phyloP scores from a whole-genome alignment of 768 basidiomycete genomes.

The Mycena maculata region DNA sequence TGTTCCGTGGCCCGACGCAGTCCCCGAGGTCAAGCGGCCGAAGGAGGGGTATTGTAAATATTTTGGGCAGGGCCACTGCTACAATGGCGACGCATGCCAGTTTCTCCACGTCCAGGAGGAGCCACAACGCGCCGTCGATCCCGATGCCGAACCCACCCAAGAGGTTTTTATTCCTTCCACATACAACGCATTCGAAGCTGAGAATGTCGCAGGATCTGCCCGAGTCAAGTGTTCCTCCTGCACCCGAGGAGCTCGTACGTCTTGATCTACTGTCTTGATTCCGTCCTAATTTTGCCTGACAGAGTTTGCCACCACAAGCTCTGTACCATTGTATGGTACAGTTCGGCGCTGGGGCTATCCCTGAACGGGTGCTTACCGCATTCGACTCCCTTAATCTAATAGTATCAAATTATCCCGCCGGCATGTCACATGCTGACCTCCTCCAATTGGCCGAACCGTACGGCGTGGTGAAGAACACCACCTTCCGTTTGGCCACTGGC shows the following conservation, averaged over 20 bases:
- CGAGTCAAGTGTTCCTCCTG: not conserved
- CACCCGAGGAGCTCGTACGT: constrained; percentile 10
- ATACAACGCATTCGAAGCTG: not conserved
- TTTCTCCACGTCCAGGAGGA: constrained; percentile 12
- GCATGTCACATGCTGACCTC: constrained; percentile 20
- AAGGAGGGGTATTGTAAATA: constrained; percentile 10
- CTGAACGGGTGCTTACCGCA: constrained; percentile 15
- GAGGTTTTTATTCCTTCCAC: constrained; percentile 2
- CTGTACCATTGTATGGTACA: constrained; percentile 19
- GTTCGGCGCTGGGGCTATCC: constrained; percentile 19
- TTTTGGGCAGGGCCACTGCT: constrained; percentile 28
- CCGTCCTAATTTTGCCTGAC: not conserved
- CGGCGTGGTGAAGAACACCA: constrained; percentile 24
- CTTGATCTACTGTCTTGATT: not conserved
- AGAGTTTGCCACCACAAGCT: constrained; percentile 13
- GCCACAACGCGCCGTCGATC: not conserved
- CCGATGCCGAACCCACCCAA: not conserved
- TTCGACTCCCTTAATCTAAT: constrained; percentile 20
- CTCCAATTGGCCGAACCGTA: constrained; percentile 15
- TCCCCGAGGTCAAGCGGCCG: not conserved
- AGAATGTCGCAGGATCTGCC: not conserved
- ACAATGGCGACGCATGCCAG: constrained; percentile 4
- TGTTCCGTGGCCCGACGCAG: constrained; percentile 17
- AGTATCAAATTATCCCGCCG: constrained; percentile 21
- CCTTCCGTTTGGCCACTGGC: constrained; percentile 7